Base-by-base conservation (phyloP, 768 basidiomycete species). In the Boletus coccyginus region DNA sequence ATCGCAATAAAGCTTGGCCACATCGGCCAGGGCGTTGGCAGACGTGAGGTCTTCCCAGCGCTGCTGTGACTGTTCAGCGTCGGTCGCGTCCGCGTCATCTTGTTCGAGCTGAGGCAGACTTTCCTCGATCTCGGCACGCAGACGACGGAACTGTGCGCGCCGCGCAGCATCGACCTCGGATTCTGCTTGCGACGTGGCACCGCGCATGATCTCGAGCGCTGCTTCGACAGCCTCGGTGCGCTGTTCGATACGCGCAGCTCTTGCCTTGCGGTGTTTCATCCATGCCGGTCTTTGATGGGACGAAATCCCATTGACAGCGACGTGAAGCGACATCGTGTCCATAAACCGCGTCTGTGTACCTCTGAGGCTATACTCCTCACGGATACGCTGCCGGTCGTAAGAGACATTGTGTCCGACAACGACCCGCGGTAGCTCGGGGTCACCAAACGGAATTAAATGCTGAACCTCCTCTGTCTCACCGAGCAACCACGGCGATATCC, bases 341-440 rank as follows among this genome's bases (percentile, higher is more conserved):
- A 98, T 71, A 68, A 90, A 99, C 7, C 95, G 84, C 35, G 81
- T 94, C 49, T 80, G 73, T 0, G 88, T 89, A 1, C 81, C 78
- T 2, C 74, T 63, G 7, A 96, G 67, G 59, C 74, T 74, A 68
- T 98, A 98, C 70, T 99, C 97, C 59, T 96, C 90, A 32, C 71
- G 68, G 35, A 96, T 76, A 12, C 95, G 81, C 16, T 84, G 87
- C 17, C 95, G 84, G 70, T 99, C 97, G 70, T 94, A 98, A 1
- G 94, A 90, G 42, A 98, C 87, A 65, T 97, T 97, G 72, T 99
- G 97, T 3, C 97, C 96, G 32, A 98, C 86, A 27, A 98, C 76
- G 32, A 98, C 68, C 14, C 86, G 81, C 1, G 87, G 77, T 0
- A 69, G 60, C 12, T 68, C 57, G 11, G 82, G 70, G 50, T 80